Evolutionary conservation across 202 grass and related monocot species (phyloP).

Genomic region (Cymbopogon flexuosus): DNA sequence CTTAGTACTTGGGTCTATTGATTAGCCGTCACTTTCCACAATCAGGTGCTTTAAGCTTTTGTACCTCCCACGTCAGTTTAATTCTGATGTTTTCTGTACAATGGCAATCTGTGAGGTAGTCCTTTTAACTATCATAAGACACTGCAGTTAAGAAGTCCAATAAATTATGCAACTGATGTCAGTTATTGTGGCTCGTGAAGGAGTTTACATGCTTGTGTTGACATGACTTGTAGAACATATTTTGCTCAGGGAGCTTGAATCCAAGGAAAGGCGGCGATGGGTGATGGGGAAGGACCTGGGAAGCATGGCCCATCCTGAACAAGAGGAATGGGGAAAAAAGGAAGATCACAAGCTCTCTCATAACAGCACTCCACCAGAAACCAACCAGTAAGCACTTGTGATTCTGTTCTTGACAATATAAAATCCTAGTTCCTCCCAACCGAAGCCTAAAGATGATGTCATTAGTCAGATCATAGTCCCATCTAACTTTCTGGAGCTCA

Average conservation of each 20-base stretch:
- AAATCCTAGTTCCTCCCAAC: not conserved
- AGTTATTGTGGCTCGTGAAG: not conserved
- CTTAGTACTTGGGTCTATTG: not conserved
- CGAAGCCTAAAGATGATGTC: not conserved
- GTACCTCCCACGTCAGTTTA: not conserved
- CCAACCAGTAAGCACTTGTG: constrained; percentile 8
- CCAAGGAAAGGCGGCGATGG: not conserved
- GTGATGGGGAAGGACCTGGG: not conserved
- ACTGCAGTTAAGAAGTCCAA: not conserved
- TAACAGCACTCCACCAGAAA: not conserved
- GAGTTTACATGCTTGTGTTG: not conserved
- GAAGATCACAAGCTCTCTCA: not conserved
- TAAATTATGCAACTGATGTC: constrained; percentile 15
- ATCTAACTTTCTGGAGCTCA: not conserved
- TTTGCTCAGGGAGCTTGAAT: not conserved
- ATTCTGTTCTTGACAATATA: not conserved
- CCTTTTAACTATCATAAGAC: not conserved
- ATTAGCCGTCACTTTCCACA: constrained; percentile 6
- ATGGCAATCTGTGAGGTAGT: not conserved
- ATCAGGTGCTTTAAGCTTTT: constrained; percentile 10
- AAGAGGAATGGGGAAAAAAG: not conserved
- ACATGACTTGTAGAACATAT: not conserved
- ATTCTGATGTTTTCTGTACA: not conserved
- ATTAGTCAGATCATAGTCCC: not conserved
- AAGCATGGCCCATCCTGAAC: constrained; percentile 15